Base-by-base conservation (phyloP, 495 filamentous ascomycete genomes). In the Talaromyces stipitatus region DNA sequence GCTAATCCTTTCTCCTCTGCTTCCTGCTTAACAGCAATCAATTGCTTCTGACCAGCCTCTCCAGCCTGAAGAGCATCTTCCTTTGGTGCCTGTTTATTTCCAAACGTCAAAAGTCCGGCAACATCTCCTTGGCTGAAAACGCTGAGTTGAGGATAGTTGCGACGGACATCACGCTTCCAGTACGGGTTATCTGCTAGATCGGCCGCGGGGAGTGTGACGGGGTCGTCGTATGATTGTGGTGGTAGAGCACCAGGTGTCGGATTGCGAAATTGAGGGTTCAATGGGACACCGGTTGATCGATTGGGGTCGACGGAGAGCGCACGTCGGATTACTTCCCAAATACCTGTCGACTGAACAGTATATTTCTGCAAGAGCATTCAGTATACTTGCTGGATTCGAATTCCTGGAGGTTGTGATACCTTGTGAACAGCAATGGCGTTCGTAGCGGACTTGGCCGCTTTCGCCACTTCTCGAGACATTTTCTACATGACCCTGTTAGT, bases 141-240 rank as follows among this genome's bases (percentile, higher is more conserved):
- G 63, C 87, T 91, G 46, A 88, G 78, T 56, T 78, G 79, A n/a
- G 95, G 88, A 76, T 97, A 98, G 65, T 78, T 82, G 64, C 95
- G 84, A 50, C 94, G 87, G 53, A 77, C 72, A 63, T 98, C 94
- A 56, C 94, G 91, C 76, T 95, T 95, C 89, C 91, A 98, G 82
- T 98, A 98, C 36, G 94, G 83, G 72, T 98, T 98, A 66, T 95
- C 94, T 63, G 94, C 94, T 60, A 98, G 84, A 71, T 99, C 94
- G 55, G 84, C 91, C 2, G 94, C 89, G n/a, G 95, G 94, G 0
- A 88, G 30, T 11, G 92, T 97, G 50, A 95, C 89, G 14, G 91
- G 91, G 66, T 97, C 95, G 69, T 89, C 84, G 74, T 96, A 98
- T 26, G 70, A 68, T 22, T 80, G 66, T 24, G 95, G 91, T 62